Conservation (phyloP, 257 asterid species). For the Voacanga thouarsii region DNA sequence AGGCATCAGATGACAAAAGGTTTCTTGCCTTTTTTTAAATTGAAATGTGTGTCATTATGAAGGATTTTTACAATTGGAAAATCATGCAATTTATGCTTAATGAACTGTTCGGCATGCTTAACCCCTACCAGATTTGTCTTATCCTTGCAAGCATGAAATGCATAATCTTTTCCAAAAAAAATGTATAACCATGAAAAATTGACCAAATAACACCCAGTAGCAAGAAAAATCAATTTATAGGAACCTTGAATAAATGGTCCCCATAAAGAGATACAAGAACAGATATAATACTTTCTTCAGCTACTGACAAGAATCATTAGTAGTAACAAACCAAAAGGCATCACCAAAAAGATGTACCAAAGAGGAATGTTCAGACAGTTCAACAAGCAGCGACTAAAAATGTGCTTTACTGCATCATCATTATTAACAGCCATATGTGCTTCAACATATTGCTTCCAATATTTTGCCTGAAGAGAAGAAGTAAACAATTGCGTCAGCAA, state of each 20-base stretch:
- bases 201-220: not conserved
- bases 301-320: not conserved
- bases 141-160: not conserved
- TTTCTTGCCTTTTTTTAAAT: not conserved
- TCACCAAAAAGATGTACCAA: conserved; percentile 42
- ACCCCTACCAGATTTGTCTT: not conserved
- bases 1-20: not conserved
- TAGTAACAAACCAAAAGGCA: not conserved
- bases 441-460: conserved; percentile 95
- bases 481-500: conserved; percentile 6
- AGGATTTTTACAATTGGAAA: not conserved
- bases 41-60: not conserved
- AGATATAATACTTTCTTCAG: not conserved
- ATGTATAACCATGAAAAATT: not conserved
- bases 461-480: conserved; percentile 61
- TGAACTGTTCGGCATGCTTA: not conserved
- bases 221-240: not conserved
- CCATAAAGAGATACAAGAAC: not conserved
- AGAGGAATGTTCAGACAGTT: conserved; percentile 88
- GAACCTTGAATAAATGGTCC: not conserved
- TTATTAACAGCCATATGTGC: conserved; percentile 85
- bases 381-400: conserved; percentile 92
- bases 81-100: not conserved
- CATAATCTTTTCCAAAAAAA: not conserved
- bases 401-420: conserved; percentile 82